A percentile compares a stretch with the other conserved stretches of the same genome.
These are phyloP conservation scores for Dalbergia oliveri DNA, from an alignment of 306 rosid species.

Conservation along the genomic window DNA sequence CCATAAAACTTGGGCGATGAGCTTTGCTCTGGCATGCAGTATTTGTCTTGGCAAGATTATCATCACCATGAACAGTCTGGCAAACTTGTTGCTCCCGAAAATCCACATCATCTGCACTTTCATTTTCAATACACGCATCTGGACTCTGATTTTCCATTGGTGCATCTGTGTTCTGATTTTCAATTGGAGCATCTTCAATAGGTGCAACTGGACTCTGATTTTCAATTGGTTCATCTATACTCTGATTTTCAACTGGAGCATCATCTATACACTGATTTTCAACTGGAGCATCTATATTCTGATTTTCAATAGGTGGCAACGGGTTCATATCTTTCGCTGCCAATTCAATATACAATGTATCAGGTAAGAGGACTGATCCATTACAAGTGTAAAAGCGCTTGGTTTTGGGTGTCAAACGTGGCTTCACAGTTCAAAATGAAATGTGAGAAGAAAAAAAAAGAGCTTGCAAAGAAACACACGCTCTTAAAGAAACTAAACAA, in stretches of 20 bases:
- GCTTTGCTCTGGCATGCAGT: too few species aligned
- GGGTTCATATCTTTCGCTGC: constrained; percentile 30
- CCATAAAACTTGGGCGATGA: constrained; percentile 56
- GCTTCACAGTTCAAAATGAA: neutral
- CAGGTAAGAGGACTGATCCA: constrained; percentile 48
- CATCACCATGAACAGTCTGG: too few species aligned
- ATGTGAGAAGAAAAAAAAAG: neutral
- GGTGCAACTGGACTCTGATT: neutral
- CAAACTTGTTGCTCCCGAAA: too few species aligned
- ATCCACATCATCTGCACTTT: too few species aligned
- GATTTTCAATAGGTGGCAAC: constrained; percentile 44
- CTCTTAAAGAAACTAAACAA: too few species aligned
- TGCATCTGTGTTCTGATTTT: constrained; percentile 18
- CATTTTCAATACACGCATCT: too few species aligned
- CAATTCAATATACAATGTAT: constrained; percentile 49
- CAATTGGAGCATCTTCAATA: neutral
- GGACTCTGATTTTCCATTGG: neutral
- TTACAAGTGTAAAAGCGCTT: neutral
- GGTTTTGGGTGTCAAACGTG: neutral
- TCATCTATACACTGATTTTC: neutral
- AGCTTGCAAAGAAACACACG: too few species aligned
- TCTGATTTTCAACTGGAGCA: neutral
- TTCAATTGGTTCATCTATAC: neutral
- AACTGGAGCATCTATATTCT: neutral
- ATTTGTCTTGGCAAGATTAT: too few species aligned